A percentile compares a stretch with the other conserved stretches of the same genome.
Conservation (phyloP, 2,329 filamentous ascomycete species). For the Plenodomus biglobosus region DNA sequence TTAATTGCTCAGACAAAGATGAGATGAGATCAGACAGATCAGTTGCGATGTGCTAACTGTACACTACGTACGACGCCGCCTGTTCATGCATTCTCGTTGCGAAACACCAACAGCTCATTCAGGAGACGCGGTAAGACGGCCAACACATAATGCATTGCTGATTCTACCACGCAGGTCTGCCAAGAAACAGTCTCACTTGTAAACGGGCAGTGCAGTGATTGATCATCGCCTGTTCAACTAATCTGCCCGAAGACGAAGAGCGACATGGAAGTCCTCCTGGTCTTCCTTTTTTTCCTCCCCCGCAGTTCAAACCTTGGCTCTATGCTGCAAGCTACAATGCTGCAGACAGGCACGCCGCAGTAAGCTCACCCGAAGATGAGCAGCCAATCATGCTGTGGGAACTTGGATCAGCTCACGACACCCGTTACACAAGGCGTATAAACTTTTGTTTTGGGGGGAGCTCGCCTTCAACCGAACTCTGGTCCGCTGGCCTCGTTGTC, state of each 20-base stretch:
- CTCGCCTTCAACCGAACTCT: too few species aligned
- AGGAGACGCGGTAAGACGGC: background rate
- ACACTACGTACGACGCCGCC: too few species aligned
- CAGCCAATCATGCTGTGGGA: background rate
- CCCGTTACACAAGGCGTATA: background rate
- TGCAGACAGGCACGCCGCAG: background rate
- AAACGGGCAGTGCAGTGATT: background rate
- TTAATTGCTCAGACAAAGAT: background rate
- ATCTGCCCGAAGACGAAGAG: background rate
- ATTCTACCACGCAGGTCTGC: background rate
- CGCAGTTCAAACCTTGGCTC: background rate
- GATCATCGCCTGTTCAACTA: background rate
- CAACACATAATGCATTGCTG: background rate
- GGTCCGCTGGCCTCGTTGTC: too few species aligned
- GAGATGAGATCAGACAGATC: background rate
- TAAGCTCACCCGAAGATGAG: background rate
- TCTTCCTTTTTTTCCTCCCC: background rate
- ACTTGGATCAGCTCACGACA: background rate
- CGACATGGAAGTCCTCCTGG: background rate
- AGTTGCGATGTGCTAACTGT: background rate
- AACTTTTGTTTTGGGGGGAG: background rate
- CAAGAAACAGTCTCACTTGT: background rate
- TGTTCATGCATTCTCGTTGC: background rate
- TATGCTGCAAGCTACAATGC: background rate
- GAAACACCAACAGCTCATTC: background rate